Conservation (phyloP, 805 yeast genomes). For the Tetrapisispora nanseiensis region DNA sequence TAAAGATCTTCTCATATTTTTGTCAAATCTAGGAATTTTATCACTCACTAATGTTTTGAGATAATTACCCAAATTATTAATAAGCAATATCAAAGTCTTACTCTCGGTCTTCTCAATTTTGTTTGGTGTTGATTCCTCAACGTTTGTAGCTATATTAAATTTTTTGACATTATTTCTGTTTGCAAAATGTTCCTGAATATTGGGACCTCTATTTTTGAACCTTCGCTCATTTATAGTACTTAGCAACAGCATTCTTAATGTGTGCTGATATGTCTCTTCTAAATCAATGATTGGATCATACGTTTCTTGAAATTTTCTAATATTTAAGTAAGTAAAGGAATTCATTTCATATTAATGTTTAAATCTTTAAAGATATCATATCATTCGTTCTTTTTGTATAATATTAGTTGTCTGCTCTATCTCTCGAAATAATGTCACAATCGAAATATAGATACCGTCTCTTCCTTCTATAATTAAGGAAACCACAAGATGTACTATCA, state of each 20-base stretch:
- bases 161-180: constrained; percentile 7
- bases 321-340: background rate
- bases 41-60: constrained; percentile 41
- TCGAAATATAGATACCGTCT: no score
- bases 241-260: constrained; percentile 45
- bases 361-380: no score
- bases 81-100: constrained; percentile 30
- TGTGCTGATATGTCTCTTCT: constrained; percentile 38
- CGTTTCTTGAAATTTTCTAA: constrained; percentile 2
- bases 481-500: no score
- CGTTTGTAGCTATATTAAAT: background rate
- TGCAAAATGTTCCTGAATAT: background rate
- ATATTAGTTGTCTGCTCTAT: no score
- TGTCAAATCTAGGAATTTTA: constrained; percentile 27
- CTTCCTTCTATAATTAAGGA: no score
- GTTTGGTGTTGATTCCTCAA: background rate
- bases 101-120: background rate
- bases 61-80: constrained; percentile 32
- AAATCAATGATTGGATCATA: constrained; percentile 4
- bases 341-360: background rate
- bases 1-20: constrained; percentile 45
- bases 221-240: constrained; percentile 59
- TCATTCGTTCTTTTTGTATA: no score
- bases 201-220: constrained; percentile 29
- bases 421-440: no score